A percentile compares a stretch with the other conserved stretches of the same genome.
These are phyloP conservation scores for Phyllosticta ampelicida DNA, from an alignment of 2,329 filamentous ascomycete species.

Conservation along the genomic window DNA sequence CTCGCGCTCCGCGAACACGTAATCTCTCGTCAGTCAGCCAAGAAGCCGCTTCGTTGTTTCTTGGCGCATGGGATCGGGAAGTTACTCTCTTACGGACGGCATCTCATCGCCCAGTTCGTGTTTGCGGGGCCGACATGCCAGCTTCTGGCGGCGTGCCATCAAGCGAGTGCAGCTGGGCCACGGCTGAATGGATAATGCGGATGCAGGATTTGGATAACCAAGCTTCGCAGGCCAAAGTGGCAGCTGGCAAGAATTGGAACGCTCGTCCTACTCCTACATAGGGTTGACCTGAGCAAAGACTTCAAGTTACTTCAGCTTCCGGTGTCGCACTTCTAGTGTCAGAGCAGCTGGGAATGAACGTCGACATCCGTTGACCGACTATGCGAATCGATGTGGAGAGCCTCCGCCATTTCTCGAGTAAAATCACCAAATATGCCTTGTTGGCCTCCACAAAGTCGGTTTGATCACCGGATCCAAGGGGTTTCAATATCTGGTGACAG, in stretches of 20 bases:
- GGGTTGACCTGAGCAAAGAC: not conserved
- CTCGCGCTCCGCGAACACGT: not conserved
- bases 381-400: no score
- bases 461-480: not conserved
- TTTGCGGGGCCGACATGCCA: not conserved
- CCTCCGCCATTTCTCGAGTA: no score
- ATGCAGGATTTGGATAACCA: not conserved
- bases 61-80: not conserved
- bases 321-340: not conserved
- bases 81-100: not conserved
- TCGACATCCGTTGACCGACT: no score
- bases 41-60: not conserved
- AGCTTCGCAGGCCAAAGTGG: not conserved
- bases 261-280: not conserved
- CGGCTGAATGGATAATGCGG: not conserved
- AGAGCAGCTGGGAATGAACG: no score
- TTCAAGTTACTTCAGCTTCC: not conserved
- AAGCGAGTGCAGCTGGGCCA: not conserved
- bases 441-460: no score
- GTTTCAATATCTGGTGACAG: not conserved
- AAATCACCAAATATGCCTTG: no score
- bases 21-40: not conserved
- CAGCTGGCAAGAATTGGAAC: not conserved
- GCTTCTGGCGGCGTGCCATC: not conserved
- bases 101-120: not conserved